phyloP scores from a whole-genome alignment of 2,329 filamentous ascomycete species.

The Corynespora cassiicola region DNA sequence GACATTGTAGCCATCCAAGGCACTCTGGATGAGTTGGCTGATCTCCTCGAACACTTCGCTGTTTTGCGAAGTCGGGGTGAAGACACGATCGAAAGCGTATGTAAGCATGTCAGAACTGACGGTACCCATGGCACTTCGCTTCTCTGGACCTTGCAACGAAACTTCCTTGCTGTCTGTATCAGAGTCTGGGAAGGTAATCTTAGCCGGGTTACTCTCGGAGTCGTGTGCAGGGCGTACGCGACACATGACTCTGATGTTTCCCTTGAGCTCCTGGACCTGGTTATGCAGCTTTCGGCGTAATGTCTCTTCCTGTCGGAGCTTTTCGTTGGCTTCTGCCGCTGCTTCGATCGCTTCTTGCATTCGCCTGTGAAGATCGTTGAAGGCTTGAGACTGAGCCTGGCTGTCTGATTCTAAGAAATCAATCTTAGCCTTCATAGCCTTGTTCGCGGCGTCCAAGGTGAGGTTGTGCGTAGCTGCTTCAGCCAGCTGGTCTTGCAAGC shows the following conservation, averaged over 20 bases:
- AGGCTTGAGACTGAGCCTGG: constrained; percentile 86
- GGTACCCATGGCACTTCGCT: constrained; percentile 79
- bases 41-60: constrained; percentile 93
- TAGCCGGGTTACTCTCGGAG: constrained; percentile 68
- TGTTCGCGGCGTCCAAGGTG: constrained; percentile 75
- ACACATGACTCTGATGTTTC: constrained; percentile 98
- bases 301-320: constrained; percentile 89
- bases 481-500: constrained; percentile 61
- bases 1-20: constrained; percentile 96
- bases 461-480: constrained; percentile 48
- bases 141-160: constrained; percentile 80
- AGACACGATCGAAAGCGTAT: constrained; percentile 94
- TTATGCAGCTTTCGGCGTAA: constrained; percentile 92
- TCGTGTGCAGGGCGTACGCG: constrained; percentile 79
- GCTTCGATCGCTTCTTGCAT: constrained; percentile 77
- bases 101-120: constrained; percentile 79
- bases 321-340: constrained; percentile 76
- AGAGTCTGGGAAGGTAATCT: constrained; percentile 78
- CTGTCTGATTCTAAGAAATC: constrained; percentile 89
- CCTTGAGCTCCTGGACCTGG: constrained; percentile 96
- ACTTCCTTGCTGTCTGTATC: constrained; percentile 88
- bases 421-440: constrained; percentile 79
- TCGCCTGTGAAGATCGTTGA: constrained; percentile 78
- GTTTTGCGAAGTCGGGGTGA: constrained; percentile 79
- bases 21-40: constrained; percentile 93